Evolutionary conservation across 306 rosid genomes (phyloP), one percentile per base, ranked within the genome.

Genomic region (Dryas drummondii): DNA sequence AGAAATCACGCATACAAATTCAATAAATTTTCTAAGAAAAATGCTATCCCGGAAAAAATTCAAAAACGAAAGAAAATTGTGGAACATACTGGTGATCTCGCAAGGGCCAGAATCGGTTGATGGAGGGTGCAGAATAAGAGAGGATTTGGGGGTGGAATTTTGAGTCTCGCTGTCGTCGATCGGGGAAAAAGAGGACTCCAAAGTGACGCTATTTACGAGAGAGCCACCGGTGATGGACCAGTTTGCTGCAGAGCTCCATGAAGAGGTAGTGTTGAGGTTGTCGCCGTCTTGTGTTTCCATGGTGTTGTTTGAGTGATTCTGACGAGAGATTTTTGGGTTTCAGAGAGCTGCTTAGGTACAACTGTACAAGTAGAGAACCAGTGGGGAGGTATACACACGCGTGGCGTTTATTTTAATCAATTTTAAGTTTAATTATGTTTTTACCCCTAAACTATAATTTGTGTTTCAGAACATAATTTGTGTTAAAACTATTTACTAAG

Each of bases 41-140:
- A 68, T 68, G 19, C 1, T 22, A 22, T 22, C 22, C 22, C 22
- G 22, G 22, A 7, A 56, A 74, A 48, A n/a, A 54, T 19, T n/a
- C 9, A 2, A 55, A 76, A 3, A 54, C 22, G 22, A 60, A 44
- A 0, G 3, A 26, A 54, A 64, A 12, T 22, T 22, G 14, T 5
- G 55, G 63, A 49, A 76, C 91, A 56, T 71, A 94, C 98, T 62
- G 5, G 81, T 91, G 88, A 94, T 88, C 84, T 94, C 85, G 84
- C 97, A 92, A 5, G 98, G 96, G 66, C 71, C 61, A 4, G 93
- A 90, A 82, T 94, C 91, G 1, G 83, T 54, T 12, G 89, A 75
- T 26, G 87, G 77, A 1, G 92, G 76, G 62, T 58, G 80, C 19
- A 94, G 89, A 73, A 87, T n/a, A 26, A 92, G 91, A 68, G 91